Conservation (phyloP, 148 eudicot species). For the Amaranthus palmeri region DNA sequence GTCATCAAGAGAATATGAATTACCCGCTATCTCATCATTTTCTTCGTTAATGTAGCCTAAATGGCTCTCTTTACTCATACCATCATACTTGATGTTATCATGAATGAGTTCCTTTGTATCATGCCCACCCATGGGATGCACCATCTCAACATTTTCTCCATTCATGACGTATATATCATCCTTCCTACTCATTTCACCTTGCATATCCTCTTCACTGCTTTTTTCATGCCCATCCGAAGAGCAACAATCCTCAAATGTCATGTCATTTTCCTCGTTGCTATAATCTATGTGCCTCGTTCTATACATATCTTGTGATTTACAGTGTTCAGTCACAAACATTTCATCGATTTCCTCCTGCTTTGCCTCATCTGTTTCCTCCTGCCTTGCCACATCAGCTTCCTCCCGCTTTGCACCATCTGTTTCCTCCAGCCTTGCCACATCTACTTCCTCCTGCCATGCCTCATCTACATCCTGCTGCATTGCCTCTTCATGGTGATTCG, state of each 20-base stretch:
- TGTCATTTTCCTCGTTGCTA: slow-evolving; percentile 24
- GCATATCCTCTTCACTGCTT: neutral
- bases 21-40: slow-evolving; percentile 10
- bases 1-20: neutral
- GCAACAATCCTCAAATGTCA: slow-evolving; percentile 28
- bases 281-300: slow-evolving; percentile 9
- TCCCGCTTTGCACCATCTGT: slow-evolving; percentile 17
- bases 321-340: slow-evolving; percentile 24
- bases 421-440: slow-evolving; percentile 16
- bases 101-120: slow-evolving; percentile 11
- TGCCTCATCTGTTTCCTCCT: slow-evolving; percentile 23
- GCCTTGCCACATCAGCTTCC: slow-evolving; percentile 15
- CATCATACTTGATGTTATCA: slow-evolving; percentile 1
- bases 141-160: slow-evolving; percentile 26
- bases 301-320: slow-evolving; percentile 6
- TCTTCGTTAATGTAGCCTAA: slow-evolving; percentile 8
- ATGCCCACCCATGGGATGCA: slow-evolving; percentile 21
- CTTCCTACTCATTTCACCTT: slow-evolving; percentile 1
- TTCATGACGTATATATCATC: slow-evolving; percentile 7
- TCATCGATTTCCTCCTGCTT: slow-evolving; percentile 19
- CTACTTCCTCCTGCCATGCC: slow-evolving; percentile 14
- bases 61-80: neutral
- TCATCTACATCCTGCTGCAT: slow-evolving; percentile 19
- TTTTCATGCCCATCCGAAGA: slow-evolving; percentile 22
- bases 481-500: slow-evolving; percentile 28